Conservation (phyloP, 2,329 filamentous ascomycete genomes). For the Trichoderma hamatum region DNA sequence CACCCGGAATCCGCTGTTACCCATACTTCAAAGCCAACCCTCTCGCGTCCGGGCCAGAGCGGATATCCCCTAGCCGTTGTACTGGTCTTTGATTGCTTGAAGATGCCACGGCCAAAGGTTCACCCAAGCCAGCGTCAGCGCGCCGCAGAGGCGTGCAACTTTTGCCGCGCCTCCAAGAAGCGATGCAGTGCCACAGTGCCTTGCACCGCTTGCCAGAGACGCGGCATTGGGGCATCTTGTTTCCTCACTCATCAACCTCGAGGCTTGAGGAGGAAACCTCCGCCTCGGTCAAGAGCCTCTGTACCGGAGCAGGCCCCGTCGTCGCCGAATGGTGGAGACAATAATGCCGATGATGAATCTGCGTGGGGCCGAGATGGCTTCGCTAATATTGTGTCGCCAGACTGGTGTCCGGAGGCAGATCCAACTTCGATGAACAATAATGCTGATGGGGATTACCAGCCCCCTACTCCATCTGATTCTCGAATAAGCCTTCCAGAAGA, state of each 20-base stretch:
- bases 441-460: constrained; percentile 28
- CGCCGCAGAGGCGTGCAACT: constrained; percentile 51
- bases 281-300: constrained; percentile 3
- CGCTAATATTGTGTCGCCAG: background rate
- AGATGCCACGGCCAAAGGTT: constrained; percentile 57
- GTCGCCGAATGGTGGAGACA: constrained; percentile 21
- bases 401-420: constrained; percentile 12
- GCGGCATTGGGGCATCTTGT: constrained; percentile 46
- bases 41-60: background rate
- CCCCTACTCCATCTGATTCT: constrained; percentile 39
- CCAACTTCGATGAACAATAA: constrained; percentile 7
- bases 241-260: constrained; percentile 41
- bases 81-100: background rate
- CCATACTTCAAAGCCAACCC: background rate
- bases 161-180: constrained; percentile 55
- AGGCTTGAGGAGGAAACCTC: constrained; percentile 30
- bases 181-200: constrained; percentile 53
- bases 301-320: background rate
- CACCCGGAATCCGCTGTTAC: background rate
- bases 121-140: constrained; percentile 52
- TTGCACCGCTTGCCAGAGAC: constrained; percentile 51
- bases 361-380: constrained; percentile 13
- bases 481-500: constrained; percentile 32
- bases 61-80: constrained; percentile 10
- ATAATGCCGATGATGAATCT: background rate